Percentiles rank a stretch among this genome's conserved stretches.
Conservation (phyloP, 192 early-diverging fungal species). For the Podila horticola region DNA sequence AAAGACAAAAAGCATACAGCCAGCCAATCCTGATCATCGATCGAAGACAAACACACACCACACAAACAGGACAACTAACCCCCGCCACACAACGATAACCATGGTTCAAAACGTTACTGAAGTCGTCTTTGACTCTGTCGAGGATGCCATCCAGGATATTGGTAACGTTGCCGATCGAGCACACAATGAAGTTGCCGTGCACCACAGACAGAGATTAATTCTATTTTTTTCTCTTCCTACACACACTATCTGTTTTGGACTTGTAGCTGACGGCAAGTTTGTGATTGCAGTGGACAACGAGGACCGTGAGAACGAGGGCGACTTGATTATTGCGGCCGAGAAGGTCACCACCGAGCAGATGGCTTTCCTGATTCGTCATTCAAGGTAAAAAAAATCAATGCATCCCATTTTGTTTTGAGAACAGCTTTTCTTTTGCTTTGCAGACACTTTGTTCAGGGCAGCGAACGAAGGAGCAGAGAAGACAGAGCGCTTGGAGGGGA, state of each 20-base stretch:
- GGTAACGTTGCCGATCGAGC: slow-evolving; percentile 12
- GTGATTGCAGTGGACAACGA: slow-evolving; percentile 97
- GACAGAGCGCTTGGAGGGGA: too few species aligned
- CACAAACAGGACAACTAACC: too few species aligned
- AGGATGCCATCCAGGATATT: slow-evolving; percentile 49
- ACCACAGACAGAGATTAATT: background rate
- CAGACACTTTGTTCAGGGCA: background rate
- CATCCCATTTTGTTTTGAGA: too few species aligned
- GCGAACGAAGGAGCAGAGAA: too few species aligned
- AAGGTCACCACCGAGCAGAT: slow-evolving; percentile 90
- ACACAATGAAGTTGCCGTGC: background rate
- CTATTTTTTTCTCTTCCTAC: background rate
- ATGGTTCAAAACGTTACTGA: slow-evolving; percentile 41
- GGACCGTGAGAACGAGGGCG: slow-evolving; percentile 99
- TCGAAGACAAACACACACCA: too few species aligned
- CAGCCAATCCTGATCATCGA: too few species aligned
- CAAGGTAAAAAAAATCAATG: slow-evolving; percentile 65
- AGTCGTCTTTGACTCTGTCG: slow-evolving; percentile 38
- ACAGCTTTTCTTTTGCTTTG: background rate
- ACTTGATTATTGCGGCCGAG: slow-evolving; percentile 97
- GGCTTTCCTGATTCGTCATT: slow-evolving; percentile 96
- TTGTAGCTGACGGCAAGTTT: slow-evolving; percentile 79
- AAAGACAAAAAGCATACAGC: background rate
- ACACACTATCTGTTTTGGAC: background rate
- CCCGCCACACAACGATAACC: background rate